phyloP scores from a whole-genome alignment of 139 green algal species.

The Astrephomene gubernaculifera region DNA sequence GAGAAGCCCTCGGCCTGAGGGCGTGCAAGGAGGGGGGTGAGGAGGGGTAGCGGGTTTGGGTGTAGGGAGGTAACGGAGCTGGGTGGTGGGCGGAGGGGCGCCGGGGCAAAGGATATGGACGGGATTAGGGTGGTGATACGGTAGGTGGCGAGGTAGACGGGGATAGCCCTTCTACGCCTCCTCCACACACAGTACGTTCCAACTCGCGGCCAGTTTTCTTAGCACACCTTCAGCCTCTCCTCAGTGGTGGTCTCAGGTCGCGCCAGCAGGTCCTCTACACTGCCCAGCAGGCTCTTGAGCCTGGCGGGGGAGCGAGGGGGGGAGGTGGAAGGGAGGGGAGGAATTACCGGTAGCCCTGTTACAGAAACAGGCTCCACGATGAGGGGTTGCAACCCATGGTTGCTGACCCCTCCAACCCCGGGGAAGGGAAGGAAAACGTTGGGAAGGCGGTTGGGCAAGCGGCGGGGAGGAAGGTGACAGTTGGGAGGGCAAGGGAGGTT shows the following conservation, averaged over 20 bases:
- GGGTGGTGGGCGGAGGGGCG: no score
- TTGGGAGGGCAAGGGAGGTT: no score
- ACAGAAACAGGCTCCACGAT: no score
- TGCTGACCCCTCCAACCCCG: neutral
- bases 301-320: neutral
- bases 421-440: neutral
- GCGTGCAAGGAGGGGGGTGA: neutral
- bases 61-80: neutral
- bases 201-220: neutral
- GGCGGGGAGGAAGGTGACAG: neutral
- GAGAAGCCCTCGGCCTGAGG: slow-evolving; percentile 87
- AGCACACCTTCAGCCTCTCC: slow-evolving; percentile 68
- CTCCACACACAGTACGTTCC: neutral
- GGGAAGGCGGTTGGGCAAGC: neutral
- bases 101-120: no score
- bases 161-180: neutral
- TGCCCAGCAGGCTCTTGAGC: slow-evolving; percentile 70
- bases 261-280: slow-evolving; percentile 71
- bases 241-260: slow-evolving; percentile 81
- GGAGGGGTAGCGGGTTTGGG: neutral
- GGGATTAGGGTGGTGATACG: neutral
- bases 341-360: no score
- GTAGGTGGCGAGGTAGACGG: no score
- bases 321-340: no score
- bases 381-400: no score